Evolutionary conservation across 2,329 filamentous ascomycete genomes (phyloP), one percentile per base, ranked within the genome.

Genomic region (Botrytis fragariae): DNA sequence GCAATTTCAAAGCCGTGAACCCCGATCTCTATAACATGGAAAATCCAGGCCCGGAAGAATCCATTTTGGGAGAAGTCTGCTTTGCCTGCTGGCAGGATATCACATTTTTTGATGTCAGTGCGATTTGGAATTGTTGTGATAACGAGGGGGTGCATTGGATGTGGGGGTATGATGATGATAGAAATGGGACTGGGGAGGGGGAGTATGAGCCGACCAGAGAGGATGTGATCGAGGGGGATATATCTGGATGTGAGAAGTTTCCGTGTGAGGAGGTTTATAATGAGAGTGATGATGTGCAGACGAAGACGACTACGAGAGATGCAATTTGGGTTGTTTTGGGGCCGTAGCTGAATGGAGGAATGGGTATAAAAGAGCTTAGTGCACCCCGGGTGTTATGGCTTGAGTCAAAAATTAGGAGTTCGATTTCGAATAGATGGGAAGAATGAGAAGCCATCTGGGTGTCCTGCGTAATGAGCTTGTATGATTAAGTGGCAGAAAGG

Each of bases 141-240:
- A 63, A 71, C 8, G 54, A 44, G 7, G 68, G 68, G 5, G 57
- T 70, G 69, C 69, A 63, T 71, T 71, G 69, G 57, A 71, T 71
- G 57, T 60, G 57, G n/a, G 44, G 69, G 7, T 54, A 29, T 67
- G 45, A 29, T 48, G 32, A 12, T 39, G 64, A n/a, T 45, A 18
- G 48, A 16, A 51, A 45, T 51, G 8, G 18, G 18, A 8, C n/a
- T 25, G 51, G 25, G 65, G 39, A 29, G n/a, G 65, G 14, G 32
- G 29, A 14, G 37, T 35, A 29, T 44, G 68, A 7, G 25, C 10
- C 9, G 14, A 59, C 16, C 2, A 14, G 39, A 45, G 67, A 59
- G 29, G 7, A 5, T 14, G 20, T 35, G 12, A 44, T 37, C 35
- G 42, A 22, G 29, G 42, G 42, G 2, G 69, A 63, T 59, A 10